Evolutionary conservation across 2,329 filamentous ascomycete species (phyloP).

Genomic region (Fusarium sp.): DNA sequence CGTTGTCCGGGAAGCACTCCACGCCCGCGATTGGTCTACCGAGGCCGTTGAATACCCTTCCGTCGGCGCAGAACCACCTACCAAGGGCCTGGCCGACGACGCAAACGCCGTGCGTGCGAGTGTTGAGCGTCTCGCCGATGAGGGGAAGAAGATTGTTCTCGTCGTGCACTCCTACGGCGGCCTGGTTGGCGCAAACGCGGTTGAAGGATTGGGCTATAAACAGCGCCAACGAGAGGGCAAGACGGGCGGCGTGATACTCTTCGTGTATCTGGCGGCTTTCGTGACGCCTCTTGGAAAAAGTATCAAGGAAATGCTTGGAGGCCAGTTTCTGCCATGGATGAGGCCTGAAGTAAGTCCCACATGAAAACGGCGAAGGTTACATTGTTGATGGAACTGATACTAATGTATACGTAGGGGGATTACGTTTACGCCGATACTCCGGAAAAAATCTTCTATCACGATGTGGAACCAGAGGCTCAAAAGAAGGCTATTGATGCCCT

Average conservation of each 20-base stretch:
- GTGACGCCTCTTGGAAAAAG: constrained; percentile 46
- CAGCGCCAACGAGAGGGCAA: constrained; percentile 48
- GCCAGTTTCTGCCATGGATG: constrained; percentile 46
- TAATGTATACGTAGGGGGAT: constrained; percentile 6
- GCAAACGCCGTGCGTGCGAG: constrained; percentile 46
- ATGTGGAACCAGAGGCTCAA: constrained; percentile 27
- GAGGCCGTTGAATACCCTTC: constrained; percentile 49
- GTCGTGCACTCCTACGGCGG: constrained; percentile 60
- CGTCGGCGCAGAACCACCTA: constrained; percentile 47
- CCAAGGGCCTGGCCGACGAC: constrained; percentile 47
- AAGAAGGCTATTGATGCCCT: constrained; percentile 22
- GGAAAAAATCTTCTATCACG: constrained; percentile 43
- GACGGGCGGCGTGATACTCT: constrained; percentile 53
- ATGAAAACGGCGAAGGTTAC: not conserved
- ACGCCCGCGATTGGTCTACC: constrained; percentile 48
- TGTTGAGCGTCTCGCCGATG: constrained; percentile 47
- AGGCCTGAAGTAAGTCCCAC: constrained; percentile 33
- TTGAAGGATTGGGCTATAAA: constrained; percentile 51
- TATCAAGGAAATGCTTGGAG: constrained; percentile 43
- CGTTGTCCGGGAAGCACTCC: constrained; percentile 46
- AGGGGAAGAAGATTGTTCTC: constrained; percentile 56
- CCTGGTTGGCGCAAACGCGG: constrained; percentile 52
- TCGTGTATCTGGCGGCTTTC: constrained; percentile 52
- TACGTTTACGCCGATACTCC: constrained; percentile 24
- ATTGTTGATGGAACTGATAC: not conserved